Evolutionary conservation across 225 moss, liverwort and hornwort genomes (phyloP).

Genomic region (Physcomitrellopsis africana): DNA sequence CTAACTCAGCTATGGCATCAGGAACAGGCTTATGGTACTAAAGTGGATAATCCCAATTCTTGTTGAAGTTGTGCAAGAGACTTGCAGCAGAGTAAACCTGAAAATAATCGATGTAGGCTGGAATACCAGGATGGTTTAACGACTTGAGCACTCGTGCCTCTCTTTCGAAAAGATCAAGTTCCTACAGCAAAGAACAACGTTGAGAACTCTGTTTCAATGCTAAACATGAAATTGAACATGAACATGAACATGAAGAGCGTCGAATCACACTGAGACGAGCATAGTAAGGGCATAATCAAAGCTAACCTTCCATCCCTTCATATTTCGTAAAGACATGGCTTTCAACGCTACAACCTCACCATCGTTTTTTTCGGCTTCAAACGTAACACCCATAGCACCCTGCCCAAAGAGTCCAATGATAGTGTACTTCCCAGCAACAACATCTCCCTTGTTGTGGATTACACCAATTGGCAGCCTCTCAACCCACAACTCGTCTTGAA

Average conservation of each 20-base stretch:
- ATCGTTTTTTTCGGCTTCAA: slow-evolving; percentile 71
- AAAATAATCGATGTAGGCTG: slow-evolving; percentile 92
- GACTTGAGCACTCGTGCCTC: slow-evolving; percentile 95
- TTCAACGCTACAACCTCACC: slow-evolving; percentile 85
- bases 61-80: neutral
- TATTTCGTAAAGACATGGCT: slow-evolving; percentile 82
- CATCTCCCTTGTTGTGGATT: slow-evolving; percentile 75
- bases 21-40: neutral
- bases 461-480: slow-evolving; percentile 63
- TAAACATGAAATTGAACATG: neutral
- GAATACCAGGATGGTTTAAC: slow-evolving; percentile 80
- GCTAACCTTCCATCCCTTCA: slow-evolving; percentile 91
- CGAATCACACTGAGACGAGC: neutral
- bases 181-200: slow-evolving; percentile 44
- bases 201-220: slow-evolving; percentile 7
- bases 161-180: slow-evolving; percentile 91
- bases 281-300: neutral
- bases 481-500: slow-evolving; percentile 53
- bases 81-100: slow-evolving; percentile 50
- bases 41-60: neutral
- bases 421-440: slow-evolving; percentile 73
- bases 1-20: neutral
- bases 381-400: slow-evolving; percentile 92
- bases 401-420: slow-evolving; percentile 82
- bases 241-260: neutral